Evolutionary conservation across 331 rosid genomes (phyloP), one percentile per base, ranked within the genome.

Genomic region (Prunus yedoensis): DNA sequence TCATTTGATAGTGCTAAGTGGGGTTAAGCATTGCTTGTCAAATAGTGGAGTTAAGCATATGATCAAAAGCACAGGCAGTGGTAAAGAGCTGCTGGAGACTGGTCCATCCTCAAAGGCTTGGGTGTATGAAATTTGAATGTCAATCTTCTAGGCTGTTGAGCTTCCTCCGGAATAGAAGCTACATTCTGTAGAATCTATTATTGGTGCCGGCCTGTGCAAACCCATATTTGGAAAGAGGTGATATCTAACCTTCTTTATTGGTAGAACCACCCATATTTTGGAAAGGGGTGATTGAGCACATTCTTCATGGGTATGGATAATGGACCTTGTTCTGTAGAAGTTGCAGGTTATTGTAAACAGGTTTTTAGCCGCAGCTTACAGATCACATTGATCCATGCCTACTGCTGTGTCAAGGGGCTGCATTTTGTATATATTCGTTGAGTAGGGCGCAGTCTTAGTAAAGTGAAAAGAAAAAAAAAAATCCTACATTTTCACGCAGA

Each of bases 1-100:
- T 81, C 91, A 20, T 74, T 77, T 35, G 87, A 69, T 10, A 71
- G 79, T 78, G 82, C 89, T 27, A 92, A 83, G 78, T 86, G 96
- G 92, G 73, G 92, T 81, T 93, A 51, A 83, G 51, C 21, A 64
- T 60, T 66, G 74, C 47, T 41, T 11, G 6, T 43, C 41, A 10
- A 8, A 72, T 8, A 53, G 21, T 61, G 57, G 43, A 23, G 28
- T 10, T 30, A 5, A 41, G 70, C 70, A 74, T 28, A 23, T 21
- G 7, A 65, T 41, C 51, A 18, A 18, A n/a, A n/a, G 70, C 28
- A 16, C 68, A 38, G 41, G 2, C 70, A 41, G 50, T 0, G 17
- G 17, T 18, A 58, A 51, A 30, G 27, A 46, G 77, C 13, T 47
- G 50, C n/a, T 18, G 45, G 60, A 73, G 20, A 38, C 70, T 70